phyloP scores from a whole-genome alignment of 768 basidiomycete genomes.

The Albatrellus ellisii region DNA sequence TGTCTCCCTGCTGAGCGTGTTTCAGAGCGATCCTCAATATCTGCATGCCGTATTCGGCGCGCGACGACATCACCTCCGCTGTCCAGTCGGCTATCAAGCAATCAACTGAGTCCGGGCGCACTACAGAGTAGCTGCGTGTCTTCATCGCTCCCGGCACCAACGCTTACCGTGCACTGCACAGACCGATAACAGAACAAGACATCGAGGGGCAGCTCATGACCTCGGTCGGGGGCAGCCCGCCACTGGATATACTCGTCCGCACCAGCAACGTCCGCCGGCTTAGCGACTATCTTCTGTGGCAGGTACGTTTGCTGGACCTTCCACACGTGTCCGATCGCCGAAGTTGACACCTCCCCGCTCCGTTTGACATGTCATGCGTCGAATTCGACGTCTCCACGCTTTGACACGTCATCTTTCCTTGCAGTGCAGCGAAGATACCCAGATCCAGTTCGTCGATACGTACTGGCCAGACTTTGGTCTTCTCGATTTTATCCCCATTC shows the following conservation, averaged over 20 bases:
- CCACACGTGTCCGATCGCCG: background rate
- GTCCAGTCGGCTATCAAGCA: slow-evolving; percentile 28
- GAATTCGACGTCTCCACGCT: no score
- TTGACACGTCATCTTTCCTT: slow-evolving; percentile 7
- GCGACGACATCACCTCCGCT: slow-evolving; percentile 76
- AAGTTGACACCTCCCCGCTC: no score
- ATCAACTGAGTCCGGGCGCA: slow-evolving; percentile 13
- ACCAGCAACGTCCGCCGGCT: slow-evolving; percentile 85
- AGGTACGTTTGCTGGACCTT: slow-evolving; percentile 40
- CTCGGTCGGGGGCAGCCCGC: slow-evolving; percentile 49
- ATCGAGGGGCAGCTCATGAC: slow-evolving; percentile 61
- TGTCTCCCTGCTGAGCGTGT: background rate
- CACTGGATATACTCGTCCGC: slow-evolving; percentile 80
- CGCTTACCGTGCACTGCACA: slow-evolving; percentile 10
- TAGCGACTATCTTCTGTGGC: slow-evolving; percentile 91
- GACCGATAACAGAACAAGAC: slow-evolving; percentile 50
- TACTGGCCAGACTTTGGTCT: slow-evolving; percentile 95
- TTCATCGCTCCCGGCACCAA: background rate
- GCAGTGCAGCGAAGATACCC: slow-evolving; percentile 72
- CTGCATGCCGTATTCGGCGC: slow-evolving; percentile 85
- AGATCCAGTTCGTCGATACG: slow-evolving; percentile 70
- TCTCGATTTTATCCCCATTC: slow-evolving; percentile 72
- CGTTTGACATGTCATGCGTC: no score
- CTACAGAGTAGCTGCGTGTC: slow-evolving; percentile 2
- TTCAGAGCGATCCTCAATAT: slow-evolving; percentile 78